phyloP scores from a whole-genome alignment of 2,329 filamentous ascomycete species.

The Arthrocladium fulminans region DNA sequence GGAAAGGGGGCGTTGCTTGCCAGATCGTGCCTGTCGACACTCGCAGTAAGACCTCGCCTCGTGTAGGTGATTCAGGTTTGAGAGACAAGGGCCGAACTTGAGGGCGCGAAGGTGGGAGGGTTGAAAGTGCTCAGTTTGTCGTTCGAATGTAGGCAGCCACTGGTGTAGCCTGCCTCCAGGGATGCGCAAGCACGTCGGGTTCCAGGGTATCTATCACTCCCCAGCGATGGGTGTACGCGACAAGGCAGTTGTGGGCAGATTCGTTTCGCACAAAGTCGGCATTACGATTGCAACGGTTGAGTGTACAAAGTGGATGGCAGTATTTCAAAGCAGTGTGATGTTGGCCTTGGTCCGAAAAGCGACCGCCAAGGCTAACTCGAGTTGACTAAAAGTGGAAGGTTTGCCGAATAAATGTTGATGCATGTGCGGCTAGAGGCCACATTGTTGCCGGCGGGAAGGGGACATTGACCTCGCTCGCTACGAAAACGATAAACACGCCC shows the following conservation, averaged over 20 bases:
- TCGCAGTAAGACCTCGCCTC: background rate
- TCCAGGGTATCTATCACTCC: background rate
- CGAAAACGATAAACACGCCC: too few species aligned
- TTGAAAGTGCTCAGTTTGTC: background rate
- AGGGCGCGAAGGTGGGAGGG: background rate
- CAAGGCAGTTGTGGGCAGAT: too few species aligned
- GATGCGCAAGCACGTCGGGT: background rate
- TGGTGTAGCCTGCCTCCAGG: background rate
- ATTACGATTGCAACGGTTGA: background rate
- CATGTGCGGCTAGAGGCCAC: constrained; percentile 7
- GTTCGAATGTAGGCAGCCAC: background rate
- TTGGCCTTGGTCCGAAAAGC: background rate
- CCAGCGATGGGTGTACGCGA: too few species aligned
- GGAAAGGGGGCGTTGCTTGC: background rate
- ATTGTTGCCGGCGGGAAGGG: background rate
- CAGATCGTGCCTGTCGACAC: background rate
- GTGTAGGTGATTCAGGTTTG: background rate
- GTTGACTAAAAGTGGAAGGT: background rate
- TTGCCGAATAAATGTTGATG: background rate
- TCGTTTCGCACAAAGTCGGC: too few species aligned
- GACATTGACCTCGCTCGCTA: background rate
- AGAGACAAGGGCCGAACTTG: background rate
- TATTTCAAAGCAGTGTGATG: background rate
- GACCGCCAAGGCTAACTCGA: background rate
- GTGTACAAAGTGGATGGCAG: background rate